phyloP scores from a whole-genome alignment of 371 early-diverging fungal species.

The Circinella umbellata region DNA sequence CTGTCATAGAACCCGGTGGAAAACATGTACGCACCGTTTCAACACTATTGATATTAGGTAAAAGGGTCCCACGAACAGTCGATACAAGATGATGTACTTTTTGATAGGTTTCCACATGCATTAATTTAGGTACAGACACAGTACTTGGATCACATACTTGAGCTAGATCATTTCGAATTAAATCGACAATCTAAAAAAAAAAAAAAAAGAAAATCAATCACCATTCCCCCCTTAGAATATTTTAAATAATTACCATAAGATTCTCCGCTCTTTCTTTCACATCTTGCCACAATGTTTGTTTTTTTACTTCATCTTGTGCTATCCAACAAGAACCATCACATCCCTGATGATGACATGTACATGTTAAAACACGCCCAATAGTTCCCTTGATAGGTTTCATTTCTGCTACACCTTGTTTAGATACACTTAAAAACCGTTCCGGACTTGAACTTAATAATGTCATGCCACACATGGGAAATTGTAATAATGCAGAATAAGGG shows the following conservation, averaged over 20 bases:
- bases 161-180: slow-evolving; percentile 93
- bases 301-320: slow-evolving; percentile 54
- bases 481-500: slow-evolving; percentile 82
- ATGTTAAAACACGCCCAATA: slow-evolving; percentile 54
- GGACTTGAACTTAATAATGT: slow-evolving; percentile 75
- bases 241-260: too few relatives aligned
- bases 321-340: slow-evolving; percentile 35
- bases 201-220: too few relatives aligned
- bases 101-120: slow-evolving; percentile 90
- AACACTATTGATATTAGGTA: slow-evolving; percentile 65
- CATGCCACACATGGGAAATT: slow-evolving; percentile 39
- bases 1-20: slow-evolving; percentile 98
- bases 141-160: slow-evolving; percentile 66
- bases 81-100: slow-evolving; percentile 95
- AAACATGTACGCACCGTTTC: slow-evolving; percentile 82
- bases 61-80: slow-evolving; percentile 76
- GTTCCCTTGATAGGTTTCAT: slow-evolving; percentile 99
- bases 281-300: slow-evolving; percentile 63
- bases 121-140: slow-evolving; percentile 84
- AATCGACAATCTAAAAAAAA: slow-evolving; percentile 84
- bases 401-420: slow-evolving; percentile 61
- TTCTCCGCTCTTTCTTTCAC: slow-evolving; percentile 96
- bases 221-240: too few relatives aligned
- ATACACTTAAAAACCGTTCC: slow-evolving; percentile 83
- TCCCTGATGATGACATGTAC: slow-evolving; percentile 37